Conservation (phyloP, 2,329 filamentous ascomycete species). For the Stagonosporopsis vannaccii region DNA sequence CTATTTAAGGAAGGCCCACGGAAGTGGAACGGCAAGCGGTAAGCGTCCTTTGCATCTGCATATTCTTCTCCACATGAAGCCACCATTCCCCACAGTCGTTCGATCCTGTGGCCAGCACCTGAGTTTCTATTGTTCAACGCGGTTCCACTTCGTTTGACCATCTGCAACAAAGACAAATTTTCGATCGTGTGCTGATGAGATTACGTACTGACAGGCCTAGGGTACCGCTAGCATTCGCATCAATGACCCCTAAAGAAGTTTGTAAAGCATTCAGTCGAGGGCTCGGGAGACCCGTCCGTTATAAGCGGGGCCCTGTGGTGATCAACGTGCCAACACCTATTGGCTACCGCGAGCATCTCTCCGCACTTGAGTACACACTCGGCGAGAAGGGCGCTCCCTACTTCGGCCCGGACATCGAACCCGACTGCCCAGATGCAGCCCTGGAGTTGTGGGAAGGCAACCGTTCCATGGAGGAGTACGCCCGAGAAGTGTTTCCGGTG, state of each 20-base stretch:
- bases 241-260: slow-evolving; percentile 81
- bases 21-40: slow-evolving; percentile 81
- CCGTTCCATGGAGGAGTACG: slow-evolving; percentile 91
- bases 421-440: slow-evolving; percentile 73
- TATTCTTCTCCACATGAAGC: slow-evolving; percentile 28
- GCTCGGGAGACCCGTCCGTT: slow-evolving; percentile 78
- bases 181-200: slow-evolving; percentile 26
- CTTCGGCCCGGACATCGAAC: slow-evolving; percentile 67
- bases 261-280: slow-evolving; percentile 82
- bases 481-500: slow-evolving; percentile 88
- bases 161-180: slow-evolving; percentile 19
- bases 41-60: slow-evolving; percentile 45
- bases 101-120: slow-evolving; percentile 28
- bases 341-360: slow-evolving; percentile 88
- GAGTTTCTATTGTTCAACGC: slow-evolving; percentile 18
- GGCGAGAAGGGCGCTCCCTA: slow-evolving; percentile 67
- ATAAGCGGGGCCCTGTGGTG: slow-evolving; percentile 80
- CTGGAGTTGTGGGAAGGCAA: slow-evolving; percentile 90
- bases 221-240: slow-evolving; percentile 89
- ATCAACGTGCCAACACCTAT: slow-evolving; percentile 84
- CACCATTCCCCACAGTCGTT: slow-evolving; percentile 32
- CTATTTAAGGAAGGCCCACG: slow-evolving; percentile 91
- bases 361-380: slow-evolving; percentile 67
- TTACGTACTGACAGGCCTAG: slow-evolving; percentile 55
- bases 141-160: slow-evolving; percentile 18